Percentiles rank a stretch among this genome's conserved stretches.
These are phyloP conservation scores for Aspergillus fructus DNA, from an alignment of 2,329 filamentous ascomycete species.

Conservation along the genomic window DNA sequence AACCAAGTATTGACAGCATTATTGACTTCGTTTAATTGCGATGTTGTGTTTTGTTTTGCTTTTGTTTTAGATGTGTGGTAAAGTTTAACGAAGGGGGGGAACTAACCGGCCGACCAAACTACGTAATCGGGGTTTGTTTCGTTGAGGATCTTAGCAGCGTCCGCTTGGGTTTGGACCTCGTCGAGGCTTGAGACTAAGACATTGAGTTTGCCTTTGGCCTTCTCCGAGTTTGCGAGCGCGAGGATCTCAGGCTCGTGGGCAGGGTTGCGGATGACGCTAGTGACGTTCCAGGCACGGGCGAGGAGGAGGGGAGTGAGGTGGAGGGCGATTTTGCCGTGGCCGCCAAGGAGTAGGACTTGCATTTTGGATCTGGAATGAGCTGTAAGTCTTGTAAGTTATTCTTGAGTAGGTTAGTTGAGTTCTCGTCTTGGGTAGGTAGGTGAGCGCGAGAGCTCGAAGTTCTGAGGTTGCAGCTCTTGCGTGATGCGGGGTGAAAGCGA, in stretches of 20 bases:
- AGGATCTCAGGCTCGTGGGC: conserved; percentile 66
- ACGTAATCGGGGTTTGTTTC: conserved; percentile 45
- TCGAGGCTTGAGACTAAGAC: conserved; percentile 71
- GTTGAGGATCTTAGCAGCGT: conserved; percentile 62
- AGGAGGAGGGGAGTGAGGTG: conserved; percentile 75
- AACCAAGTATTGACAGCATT: no score
- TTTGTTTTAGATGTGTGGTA: neutral
- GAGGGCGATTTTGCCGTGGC: conserved; percentile 76
- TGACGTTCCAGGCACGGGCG: conserved; percentile 71
- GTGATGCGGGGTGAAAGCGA: conserved; percentile 2
- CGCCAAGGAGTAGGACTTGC: conserved; percentile 72
- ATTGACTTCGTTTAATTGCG: no score
- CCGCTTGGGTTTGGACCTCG: conserved; percentile 62
- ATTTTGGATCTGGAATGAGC: conserved; percentile 19
- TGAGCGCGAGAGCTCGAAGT: neutral
- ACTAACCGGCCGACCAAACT: conserved; percentile 47
- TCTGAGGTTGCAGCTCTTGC: neutral
- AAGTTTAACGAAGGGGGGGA: neutral
- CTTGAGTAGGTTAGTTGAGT: neutral
- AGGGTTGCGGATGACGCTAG: conserved; percentile 72
- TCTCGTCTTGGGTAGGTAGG: neutral
- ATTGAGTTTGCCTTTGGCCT: conserved; percentile 62
- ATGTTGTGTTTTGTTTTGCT: neutral
- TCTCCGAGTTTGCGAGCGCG: conserved; percentile 55
- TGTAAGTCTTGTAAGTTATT: neutral